phyloP scores from a whole-genome alignment of 352 stramenopile species.

The Globisporangium okanoganense region DNA sequence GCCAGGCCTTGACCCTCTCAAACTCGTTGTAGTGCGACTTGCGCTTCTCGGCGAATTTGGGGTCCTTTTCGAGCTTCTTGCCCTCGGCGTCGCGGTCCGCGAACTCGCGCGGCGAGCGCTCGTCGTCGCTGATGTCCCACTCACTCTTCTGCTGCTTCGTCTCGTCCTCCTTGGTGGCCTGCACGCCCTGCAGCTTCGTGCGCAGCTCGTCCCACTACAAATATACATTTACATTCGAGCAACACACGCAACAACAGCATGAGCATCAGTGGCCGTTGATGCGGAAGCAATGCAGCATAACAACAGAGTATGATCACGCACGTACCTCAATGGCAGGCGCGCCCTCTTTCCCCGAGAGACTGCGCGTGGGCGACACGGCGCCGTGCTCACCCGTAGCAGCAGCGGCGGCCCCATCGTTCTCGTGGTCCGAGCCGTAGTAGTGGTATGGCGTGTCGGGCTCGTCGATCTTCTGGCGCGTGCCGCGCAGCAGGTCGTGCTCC shows the following conservation, averaged over 20 bases:
- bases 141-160: constrained; percentile 34
- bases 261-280: too few relatives aligned
- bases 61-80: constrained; percentile 66
- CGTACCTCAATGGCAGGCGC: constrained; percentile 39
- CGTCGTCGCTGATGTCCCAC: constrained; percentile 57
- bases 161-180: constrained; percentile 33
- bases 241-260: background rate
- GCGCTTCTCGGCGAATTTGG: constrained; percentile 65
- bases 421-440: constrained; percentile 39
- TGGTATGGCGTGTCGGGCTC: constrained; percentile 92
- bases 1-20: constrained; percentile 63
- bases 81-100: constrained; percentile 43
- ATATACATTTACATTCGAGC: background rate
- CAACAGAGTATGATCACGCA: background rate
- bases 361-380: constrained; percentile 41
- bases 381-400: constrained; percentile 25
- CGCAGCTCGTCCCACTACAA: constrained; percentile 69
- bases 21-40: constrained; percentile 87
- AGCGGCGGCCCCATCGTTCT: constrained; percentile 19
- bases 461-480: constrained; percentile 93
- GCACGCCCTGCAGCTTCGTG: constrained; percentile 52
- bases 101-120: constrained; percentile 26
- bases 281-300: background rate
- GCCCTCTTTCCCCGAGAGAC: constrained; percentile 41
- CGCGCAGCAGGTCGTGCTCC: constrained; percentile 86